These are phyloP conservation scores for Aciculoconidium aculeatum DNA, from an alignment of 805 yeast species.

Conservation along the genomic window DNA sequence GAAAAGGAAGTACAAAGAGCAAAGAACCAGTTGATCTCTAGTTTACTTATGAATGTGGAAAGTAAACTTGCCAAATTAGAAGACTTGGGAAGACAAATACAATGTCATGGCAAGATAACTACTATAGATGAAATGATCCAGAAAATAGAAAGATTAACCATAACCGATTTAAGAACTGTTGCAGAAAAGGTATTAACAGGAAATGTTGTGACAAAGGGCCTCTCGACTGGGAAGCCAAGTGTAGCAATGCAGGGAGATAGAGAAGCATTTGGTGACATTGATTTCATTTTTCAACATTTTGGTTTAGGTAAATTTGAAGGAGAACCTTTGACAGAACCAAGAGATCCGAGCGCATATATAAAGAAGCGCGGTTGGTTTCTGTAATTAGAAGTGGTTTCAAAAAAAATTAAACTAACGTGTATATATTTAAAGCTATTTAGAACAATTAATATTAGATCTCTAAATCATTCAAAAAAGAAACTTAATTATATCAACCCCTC, in stretches of 20 bases:
- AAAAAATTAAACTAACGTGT: too few species aligned
- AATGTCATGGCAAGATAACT: conserved; percentile 70
- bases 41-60: conserved; percentile 88
- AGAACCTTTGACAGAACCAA: conserved; percentile 12
- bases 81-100: conserved; percentile 93
- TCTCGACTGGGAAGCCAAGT: conserved; percentile 60
- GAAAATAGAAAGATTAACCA: conserved; percentile 63
- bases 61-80: conserved; percentile 90
- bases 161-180: conserved; percentile 63
- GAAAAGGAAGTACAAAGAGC: conserved; percentile 79
- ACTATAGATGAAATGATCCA: conserved; percentile 76
- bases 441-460: too few species aligned
- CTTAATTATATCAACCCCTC: conserved; percentile 4
- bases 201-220: conserved; percentile 44
- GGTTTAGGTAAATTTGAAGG: conserved; percentile 57
- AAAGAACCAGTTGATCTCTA: conserved; percentile 83
- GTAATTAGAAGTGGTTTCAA: neutral
- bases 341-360: conserved; percentile 4
- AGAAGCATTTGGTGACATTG: conserved; percentile 80
- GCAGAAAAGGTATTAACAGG: conserved; percentile 75
- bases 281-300: conserved; percentile 53
- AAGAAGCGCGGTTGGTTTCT: neutral
- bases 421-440: too few species aligned
- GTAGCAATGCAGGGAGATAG: conserved; percentile 86
- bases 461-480: too few species aligned